Evolutionary conservation across 306 rosid species (phyloP), one percentile per base, ranked within the genome.

Genomic region (Biancaea sappan): DNA sequence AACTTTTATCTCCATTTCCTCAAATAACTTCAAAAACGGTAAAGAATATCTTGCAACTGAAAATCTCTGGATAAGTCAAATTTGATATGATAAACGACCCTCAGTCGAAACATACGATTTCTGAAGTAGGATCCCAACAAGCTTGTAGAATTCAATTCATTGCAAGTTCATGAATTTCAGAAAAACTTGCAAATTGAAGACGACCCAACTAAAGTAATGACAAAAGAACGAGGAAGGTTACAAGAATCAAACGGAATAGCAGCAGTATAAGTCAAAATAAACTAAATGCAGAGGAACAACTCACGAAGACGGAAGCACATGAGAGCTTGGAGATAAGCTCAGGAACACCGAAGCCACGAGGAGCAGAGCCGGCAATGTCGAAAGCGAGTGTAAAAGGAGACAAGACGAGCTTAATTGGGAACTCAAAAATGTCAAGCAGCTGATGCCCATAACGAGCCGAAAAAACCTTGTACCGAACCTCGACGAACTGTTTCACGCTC

Each of bases 271-370:
- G 13, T 8, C 26, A 2, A 60, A 80, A 41, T 11, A 74, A 43
- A 44, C 6, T 57, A 59, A 54, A 28, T 32, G 38, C 9, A 28
- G 14, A 6, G 35, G 14, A 51, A 77, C 29, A 52, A 87, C 95
- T 76, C 73, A 94, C 99, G 72, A 94, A 94, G 48, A 94, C 80
- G 13, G 99, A 94, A 72, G 90, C 84, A 70, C 59, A 88, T 0
- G 99, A 91, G 82, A 94, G 91, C 92, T 94, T 91, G 66, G 99
- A 90, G 54, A 92, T 78, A 68, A 94, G 84, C 76, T 94, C 92
- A 8, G 99, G 97, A n/a, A 94, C 90, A 26, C 99, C 99, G 54
- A 92, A 94, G 65, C 99, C 99, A 21, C 99, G 99, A 28, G 86
- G 88, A 48, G 99, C 95, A 41, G 96, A 92, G 81, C 99, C 99